Conservation (phyloP, 495 filamentous ascomycete species). For the Talaromyces liani region DNA sequence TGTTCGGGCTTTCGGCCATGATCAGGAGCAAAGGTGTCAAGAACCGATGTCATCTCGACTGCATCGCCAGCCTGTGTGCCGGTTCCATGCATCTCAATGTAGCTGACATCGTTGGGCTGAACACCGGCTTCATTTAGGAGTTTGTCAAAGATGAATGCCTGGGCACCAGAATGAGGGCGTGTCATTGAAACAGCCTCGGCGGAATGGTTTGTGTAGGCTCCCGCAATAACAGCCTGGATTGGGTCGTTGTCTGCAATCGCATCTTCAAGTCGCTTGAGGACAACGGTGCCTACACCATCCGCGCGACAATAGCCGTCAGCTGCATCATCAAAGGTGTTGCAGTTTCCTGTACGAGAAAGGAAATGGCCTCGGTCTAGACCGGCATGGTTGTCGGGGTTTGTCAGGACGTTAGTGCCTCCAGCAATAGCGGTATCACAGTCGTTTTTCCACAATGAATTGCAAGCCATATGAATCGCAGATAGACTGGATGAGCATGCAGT, state of each 20-base stretch:
- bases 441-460: slow-evolving; percentile 70
- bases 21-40: slow-evolving; percentile 71
- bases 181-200: slow-evolving; percentile 77
- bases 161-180: slow-evolving; percentile 66
- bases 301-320: slow-evolving; percentile 75
- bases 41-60: slow-evolving; percentile 71
- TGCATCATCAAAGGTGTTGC: slow-evolving; percentile 70
- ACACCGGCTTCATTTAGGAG: slow-evolving; percentile 63
- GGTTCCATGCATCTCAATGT: slow-evolving; percentile 88
- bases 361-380: slow-evolving; percentile 81
- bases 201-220: slow-evolving; percentile 66
- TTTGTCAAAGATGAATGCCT: slow-evolving; percentile 60
- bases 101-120: slow-evolving; percentile 67
- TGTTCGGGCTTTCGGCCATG: slow-evolving; percentile 57
- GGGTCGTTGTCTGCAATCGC: slow-evolving; percentile 68
- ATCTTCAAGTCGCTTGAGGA: slow-evolving; percentile 70
- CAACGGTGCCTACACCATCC: slow-evolving; percentile 62
- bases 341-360: slow-evolving; percentile 69
- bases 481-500: slow-evolving; percentile 86
- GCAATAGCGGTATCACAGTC: slow-evolving; percentile 82
- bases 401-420: slow-evolving; percentile 74
- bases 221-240: slow-evolving; percentile 60
- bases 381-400: slow-evolving; percentile 77
- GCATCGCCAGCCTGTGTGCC: slow-evolving; percentile 79
- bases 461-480: slow-evolving; percentile 77